phyloP scores from a whole-genome alignment of 306 rosid species.

The Cucurbita pepo region DNA sequence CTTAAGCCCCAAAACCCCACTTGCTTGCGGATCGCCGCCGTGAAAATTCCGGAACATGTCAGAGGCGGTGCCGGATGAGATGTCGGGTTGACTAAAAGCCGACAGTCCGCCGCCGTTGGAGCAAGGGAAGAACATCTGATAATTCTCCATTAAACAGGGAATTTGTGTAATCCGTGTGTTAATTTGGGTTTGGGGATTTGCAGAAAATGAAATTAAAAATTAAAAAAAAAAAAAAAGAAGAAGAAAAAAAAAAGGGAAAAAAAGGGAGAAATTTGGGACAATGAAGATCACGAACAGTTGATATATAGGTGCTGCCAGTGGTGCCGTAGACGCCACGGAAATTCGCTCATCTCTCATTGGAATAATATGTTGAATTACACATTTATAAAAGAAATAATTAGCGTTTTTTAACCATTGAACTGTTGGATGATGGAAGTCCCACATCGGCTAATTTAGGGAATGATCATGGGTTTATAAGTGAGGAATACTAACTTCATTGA shows the following conservation, averaged over 20 bases:
- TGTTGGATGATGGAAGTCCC: too few relatives aligned
- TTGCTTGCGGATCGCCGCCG: background rate
- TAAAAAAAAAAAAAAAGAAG: too few relatives aligned
- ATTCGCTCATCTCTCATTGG: background rate
- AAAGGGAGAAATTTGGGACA: background rate
- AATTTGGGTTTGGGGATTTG: background rate
- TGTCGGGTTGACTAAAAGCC: background rate
- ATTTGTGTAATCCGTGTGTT: background rate
- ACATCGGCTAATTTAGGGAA: too few relatives aligned
- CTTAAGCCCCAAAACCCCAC: constrained; percentile 10
- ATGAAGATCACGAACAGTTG: background rate
- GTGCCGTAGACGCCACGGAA: background rate
- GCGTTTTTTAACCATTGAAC: too few relatives aligned
- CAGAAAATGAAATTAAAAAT: background rate
- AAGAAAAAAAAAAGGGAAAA: background rate
- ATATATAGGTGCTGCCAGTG: background rate
- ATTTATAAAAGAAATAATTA: too few relatives aligned
- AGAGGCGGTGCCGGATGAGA: background rate
- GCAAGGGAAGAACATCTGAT: constrained; percentile 2
- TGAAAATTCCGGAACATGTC: background rate
- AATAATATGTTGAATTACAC: background rate
- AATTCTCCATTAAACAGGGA: background rate
- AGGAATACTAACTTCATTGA: too few relatives aligned
- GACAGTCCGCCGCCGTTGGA: background rate
- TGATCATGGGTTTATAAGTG: too few relatives aligned